Base-by-base conservation (phyloP, 2,329 filamentous ascomycete genomes). In the Diaporthe capsici region DNA sequence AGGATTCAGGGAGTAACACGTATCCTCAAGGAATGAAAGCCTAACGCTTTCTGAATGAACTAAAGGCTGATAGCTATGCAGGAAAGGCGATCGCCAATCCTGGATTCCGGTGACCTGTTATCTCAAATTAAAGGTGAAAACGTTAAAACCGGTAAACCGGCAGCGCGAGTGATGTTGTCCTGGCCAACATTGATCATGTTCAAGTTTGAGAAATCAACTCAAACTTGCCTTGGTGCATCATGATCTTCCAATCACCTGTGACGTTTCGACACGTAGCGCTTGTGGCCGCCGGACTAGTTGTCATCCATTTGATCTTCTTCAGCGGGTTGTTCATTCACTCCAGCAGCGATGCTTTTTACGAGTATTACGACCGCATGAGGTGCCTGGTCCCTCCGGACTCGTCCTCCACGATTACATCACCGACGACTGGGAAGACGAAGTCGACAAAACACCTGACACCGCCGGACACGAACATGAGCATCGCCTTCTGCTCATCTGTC, bases 401-500 rank as follows among this genome's bases (percentile, higher is more conserved):
- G 17, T 34, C 63, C n/a, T 37, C 44, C 31, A 68, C 47, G 13
- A 51, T 39, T 15, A 25, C 20, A 20, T 51, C 63, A 37, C 63
- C 63, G 13, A 39, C 44, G 3, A 53, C 28, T 51, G 63, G 63
- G n/a, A 47, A 47, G 28, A 37, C 25, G 13, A 71, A 34, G 42
- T 60, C 55, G 3, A 57, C 28, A 15, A 71, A 34, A 1, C 20
- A 34, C 28, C 53, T 71, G 10, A 58, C 20, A 7, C 53, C 53
- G 2, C 68, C 68, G 10, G 28, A 8, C 22, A 71, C 68, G 3
- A 60, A 71, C 20, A 71, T 71, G 53, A 71, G 68, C 39, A 71
- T 75, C 15, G 73, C 73, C 1, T 34, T 75, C n/a, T 75, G 73
- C 17, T 57, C 65, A 25, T 71, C 61, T 49, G 57, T 78, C 15